phyloP scores from a whole-genome alignment of 148 eudicot genomes.

The Dianthus caryophyllus region DNA sequence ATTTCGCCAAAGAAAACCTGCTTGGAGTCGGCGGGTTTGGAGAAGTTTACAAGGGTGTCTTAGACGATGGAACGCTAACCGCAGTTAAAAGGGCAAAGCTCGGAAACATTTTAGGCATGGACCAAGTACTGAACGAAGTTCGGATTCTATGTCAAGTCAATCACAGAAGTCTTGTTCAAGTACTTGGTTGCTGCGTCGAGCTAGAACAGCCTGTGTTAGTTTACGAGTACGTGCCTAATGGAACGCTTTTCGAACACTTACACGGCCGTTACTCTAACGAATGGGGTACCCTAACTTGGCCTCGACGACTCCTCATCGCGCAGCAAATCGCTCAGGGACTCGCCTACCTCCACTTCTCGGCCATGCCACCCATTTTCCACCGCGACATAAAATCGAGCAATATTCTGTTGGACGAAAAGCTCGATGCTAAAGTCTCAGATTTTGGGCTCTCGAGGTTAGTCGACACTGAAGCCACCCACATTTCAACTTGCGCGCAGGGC shows the following conservation, averaged over 20 bases:
- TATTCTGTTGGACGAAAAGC: conserved; percentile 48
- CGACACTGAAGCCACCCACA: conserved; percentile 40
- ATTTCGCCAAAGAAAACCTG: conserved; percentile 46
- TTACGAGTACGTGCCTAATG: conserved; percentile 48
- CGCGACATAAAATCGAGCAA: conserved; percentile 59
- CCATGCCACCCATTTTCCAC: conserved; percentile 55
- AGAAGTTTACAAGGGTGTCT: conserved; percentile 49
- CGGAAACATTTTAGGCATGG: conserved; percentile 44
- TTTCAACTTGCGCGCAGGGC: conserved; percentile 53
- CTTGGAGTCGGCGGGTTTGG: conserved; percentile 59
- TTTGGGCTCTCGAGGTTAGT: conserved; percentile 60
- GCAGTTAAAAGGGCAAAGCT: conserved; percentile 57
- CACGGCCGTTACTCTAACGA: conserved; percentile 31
- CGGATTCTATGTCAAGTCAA: conserved; percentile 61
- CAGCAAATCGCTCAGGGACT: conserved; percentile 55
- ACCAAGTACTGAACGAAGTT: conserved; percentile 61
- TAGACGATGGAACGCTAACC: conserved; percentile 43
- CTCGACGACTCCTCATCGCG: conserved; percentile 37
- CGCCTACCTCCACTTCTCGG: conserved; percentile 52
- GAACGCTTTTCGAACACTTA: conserved; percentile 54
- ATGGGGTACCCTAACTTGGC: conserved; percentile 37
- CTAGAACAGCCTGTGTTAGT: conserved; percentile 47
- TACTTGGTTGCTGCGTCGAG: conserved; percentile 57
- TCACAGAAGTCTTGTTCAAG: conserved; percentile 45
- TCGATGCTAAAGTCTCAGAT: conserved; percentile 57